These are phyloP conservation scores for Rhododendron williamsianum DNA, from an alignment of 148 eudicot species.

Conservation along the genomic window DNA sequence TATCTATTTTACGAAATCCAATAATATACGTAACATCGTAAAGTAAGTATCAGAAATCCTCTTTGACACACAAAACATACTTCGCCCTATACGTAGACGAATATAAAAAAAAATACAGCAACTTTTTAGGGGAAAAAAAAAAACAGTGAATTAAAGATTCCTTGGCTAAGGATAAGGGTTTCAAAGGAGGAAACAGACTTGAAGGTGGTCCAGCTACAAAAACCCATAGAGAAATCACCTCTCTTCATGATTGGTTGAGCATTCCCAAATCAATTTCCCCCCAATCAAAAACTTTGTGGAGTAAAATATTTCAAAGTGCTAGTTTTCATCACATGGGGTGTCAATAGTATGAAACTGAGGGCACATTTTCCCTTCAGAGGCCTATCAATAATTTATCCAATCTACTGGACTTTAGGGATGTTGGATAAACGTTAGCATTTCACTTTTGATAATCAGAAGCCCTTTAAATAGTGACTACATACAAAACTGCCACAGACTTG, in stretches of 20 bases:
- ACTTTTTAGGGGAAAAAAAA: background rate
- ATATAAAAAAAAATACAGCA: background rate
- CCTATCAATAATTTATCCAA: background rate
- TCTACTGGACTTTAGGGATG: background rate
- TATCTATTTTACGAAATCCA: background rate
- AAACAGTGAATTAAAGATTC: background rate
- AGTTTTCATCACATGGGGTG: background rate
- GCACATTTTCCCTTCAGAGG: background rate
- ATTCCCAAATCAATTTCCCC: constrained; percentile 26
- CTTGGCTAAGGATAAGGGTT: background rate
- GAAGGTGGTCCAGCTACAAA: constrained; percentile 42
- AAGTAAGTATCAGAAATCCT: background rate
- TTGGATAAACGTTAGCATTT: constrained; percentile 5
- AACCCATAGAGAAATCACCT: constrained; percentile 23
- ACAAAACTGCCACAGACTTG: background rate
- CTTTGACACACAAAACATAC: background rate
- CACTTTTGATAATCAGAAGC: background rate
- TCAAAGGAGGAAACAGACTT: constrained; percentile 24
- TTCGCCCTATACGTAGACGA: background rate
- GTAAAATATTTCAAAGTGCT: background rate
- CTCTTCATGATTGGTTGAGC: constrained; percentile 36
- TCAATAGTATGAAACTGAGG: constrained; percentile 13
- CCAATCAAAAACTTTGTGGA: constrained; percentile 19
- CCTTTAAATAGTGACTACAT: background rate
- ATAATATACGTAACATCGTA: background rate